Conservation (phyloP, 768 basidiomycete species). For the Melanogaster broomeanus region DNA sequence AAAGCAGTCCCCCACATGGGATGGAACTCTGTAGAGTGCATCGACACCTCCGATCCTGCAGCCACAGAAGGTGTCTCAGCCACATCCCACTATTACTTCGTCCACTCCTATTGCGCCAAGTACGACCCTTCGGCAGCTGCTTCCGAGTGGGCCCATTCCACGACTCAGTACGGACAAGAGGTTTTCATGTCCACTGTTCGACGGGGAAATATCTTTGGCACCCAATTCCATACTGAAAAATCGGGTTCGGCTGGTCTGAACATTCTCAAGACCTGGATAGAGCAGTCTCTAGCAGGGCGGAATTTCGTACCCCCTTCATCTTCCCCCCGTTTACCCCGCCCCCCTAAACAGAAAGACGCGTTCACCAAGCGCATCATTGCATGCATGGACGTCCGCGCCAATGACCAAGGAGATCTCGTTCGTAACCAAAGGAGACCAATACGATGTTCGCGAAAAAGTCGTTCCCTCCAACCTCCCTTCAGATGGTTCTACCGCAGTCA, state of each 20-base stretch:
- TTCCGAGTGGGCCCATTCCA: constrained; percentile 78
- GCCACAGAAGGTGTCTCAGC: constrained; percentile 49
- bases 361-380: constrained; percentile 95
- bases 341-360: constrained; percentile 52
- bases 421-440: constrained; percentile 99
- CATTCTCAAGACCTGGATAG: constrained; percentile 81
- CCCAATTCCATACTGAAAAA: constrained; percentile 99
- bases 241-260: constrained; percentile 85
- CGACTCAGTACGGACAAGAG: constrained; percentile 94
- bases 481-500: constrained; percentile 30
- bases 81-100: constrained; percentile 88
- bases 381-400: constrained; percentile 96
- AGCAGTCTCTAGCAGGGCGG: constrained; percentile 47
- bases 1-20: constrained; percentile 98
- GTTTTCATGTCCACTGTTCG: constrained; percentile 85
- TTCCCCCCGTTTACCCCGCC: constrained; percentile 30
- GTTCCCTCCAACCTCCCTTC: constrained; percentile 17
- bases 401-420: constrained; percentile 96
- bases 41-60: constrained; percentile 43
- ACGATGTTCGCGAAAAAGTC: constrained; percentile 90
- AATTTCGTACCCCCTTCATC: constrained; percentile 34
- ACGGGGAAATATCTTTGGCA: constrained; percentile 83
- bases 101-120: constrained; percentile 90
- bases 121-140: constrained; percentile 64
- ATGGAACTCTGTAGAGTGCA: constrained; percentile 80